Percentiles rank a stretch among this genome's conserved stretches.
Conservation (phyloP, 805 yeast species). For the Spathaspora girioi region DNA sequence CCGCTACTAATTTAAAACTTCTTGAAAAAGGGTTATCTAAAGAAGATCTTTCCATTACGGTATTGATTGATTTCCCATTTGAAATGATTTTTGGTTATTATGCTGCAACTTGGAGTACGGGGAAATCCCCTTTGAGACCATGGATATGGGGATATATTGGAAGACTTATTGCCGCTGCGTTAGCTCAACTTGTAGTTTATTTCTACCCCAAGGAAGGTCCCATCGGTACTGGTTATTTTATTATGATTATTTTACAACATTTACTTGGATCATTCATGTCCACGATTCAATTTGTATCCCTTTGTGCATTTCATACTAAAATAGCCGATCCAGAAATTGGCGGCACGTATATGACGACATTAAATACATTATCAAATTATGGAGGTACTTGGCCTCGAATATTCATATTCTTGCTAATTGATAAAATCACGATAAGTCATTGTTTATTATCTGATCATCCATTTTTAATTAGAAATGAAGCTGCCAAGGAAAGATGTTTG, state of each 20-base stretch:
- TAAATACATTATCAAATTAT: conserved; percentile 85
- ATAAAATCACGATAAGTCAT: conserved; percentile 62
- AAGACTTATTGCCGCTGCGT: conserved; percentile 65
- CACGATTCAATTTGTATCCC: conserved; percentile 91
- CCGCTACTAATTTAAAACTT: conserved; percentile 88
- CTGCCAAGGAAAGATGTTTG: conserved; percentile 48
- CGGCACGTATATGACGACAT: conserved; percentile 96
- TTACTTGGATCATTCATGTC: conserved; percentile 86
- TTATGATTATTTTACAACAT: conserved; percentile 78
- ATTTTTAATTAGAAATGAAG: conserved; percentile 20
- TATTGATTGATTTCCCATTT: conserved; percentile 91
- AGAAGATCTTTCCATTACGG: conserved; percentile 91
- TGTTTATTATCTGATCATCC: conserved; percentile 38
- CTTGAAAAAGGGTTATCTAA: conserved; percentile 88
- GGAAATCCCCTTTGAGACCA: conserved; percentile 71
- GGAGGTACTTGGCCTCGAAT: conserved; percentile 98
- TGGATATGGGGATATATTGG: conserved; percentile 90
- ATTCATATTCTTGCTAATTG: conserved; percentile 76
- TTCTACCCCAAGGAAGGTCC: conserved; percentile 58
- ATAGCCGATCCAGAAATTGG: conserved; percentile 96
- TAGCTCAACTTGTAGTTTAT: conserved; percentile 72
- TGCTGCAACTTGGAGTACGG: conserved; percentile 92
- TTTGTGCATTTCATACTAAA: conserved; percentile 91
- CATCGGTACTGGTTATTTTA: conserved; percentile 54
- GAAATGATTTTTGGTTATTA: conserved; percentile 93